phyloP scores from a whole-genome alignment of 352 stramenopile genomes.

The Globisporangium takayamanum region DNA sequence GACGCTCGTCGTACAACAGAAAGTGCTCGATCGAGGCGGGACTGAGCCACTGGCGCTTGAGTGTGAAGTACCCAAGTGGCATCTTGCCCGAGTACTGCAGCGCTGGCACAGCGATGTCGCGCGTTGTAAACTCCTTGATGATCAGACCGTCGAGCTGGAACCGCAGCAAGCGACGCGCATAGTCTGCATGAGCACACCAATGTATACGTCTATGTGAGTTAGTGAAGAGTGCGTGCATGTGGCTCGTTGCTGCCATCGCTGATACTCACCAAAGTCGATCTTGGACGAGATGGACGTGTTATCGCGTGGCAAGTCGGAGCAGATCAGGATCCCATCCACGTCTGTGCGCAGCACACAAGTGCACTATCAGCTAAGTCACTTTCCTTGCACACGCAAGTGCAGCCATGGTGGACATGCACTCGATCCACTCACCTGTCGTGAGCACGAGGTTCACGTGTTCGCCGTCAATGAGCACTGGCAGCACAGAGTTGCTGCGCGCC shows the following conservation, averaged over 20 bases:
- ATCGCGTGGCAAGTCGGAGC: slow-evolving; percentile 18
- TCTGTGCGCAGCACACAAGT: slow-evolving; percentile 11
- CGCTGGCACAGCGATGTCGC: slow-evolving; percentile 22
- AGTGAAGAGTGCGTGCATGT: background rate
- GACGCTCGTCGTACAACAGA: slow-evolving; percentile 17
- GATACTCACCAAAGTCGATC: slow-evolving; percentile 32
- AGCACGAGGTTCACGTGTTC: slow-evolving; percentile 28
- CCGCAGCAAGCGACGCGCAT: slow-evolving; percentile 43
- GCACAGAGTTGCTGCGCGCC: slow-evolving; percentile 32
- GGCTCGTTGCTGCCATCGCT: background rate
- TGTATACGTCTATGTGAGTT: background rate
- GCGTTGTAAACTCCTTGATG: slow-evolving; percentile 19
- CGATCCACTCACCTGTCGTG: slow-evolving; percentile 23
- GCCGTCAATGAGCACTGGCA: slow-evolving; percentile 26
- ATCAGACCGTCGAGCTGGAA: slow-evolving; percentile 34
- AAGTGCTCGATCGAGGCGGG: slow-evolving; percentile 44
- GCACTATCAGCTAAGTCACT: background rate
- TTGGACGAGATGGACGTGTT: slow-evolving; percentile 1
- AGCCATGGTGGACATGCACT: background rate
- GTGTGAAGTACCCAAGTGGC: slow-evolving; percentile 33
- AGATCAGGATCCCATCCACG: slow-evolving; percentile 32
- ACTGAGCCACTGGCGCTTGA: slow-evolving; percentile 36
- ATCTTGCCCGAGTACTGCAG: slow-evolving; percentile 17
- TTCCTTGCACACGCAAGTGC: background rate
- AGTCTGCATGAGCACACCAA: slow-evolving; percentile 23